phyloP scores from a whole-genome alignment of 352 stramenopile species.

The Globisporangium irregulare region DNA sequence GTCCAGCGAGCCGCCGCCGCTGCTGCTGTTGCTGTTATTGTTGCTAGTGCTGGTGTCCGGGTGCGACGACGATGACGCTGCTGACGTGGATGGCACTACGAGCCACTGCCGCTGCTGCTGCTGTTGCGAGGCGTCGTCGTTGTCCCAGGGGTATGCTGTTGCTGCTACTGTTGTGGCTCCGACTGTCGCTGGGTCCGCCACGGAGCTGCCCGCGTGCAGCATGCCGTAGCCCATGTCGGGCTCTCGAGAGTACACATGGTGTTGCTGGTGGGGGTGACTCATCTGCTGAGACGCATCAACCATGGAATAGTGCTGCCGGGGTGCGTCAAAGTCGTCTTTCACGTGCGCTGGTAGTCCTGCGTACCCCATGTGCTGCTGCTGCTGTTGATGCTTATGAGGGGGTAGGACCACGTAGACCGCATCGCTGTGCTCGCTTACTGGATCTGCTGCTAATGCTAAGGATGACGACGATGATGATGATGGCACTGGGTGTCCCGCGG shows the following conservation, averaged over 20 bases:
- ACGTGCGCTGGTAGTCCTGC: background rate
- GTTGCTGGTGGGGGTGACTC: constrained; percentile 4
- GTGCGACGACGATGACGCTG: background rate
- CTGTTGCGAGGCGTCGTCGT: constrained; percentile 4
- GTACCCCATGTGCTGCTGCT: constrained; percentile 10
- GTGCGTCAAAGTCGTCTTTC: constrained; percentile 9
- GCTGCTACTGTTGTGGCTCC: background rate
- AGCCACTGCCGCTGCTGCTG: constrained; percentile 16
- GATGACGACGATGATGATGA: background rate
- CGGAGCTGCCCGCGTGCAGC: background rate
- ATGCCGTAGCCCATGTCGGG: constrained; percentile 4
- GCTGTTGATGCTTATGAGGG: background rate
- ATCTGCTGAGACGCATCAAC: constrained; percentile 6
- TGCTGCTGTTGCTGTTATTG: background rate
- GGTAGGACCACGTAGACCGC: background rate
- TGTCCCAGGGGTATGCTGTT: constrained; percentile 8
- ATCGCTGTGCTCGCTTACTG: background rate
- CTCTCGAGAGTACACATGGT: background rate
- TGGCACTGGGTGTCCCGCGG: background rate
- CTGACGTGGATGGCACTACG: background rate
- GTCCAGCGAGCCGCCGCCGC: constrained; percentile 6
- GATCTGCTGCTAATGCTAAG: constrained; percentile 3
- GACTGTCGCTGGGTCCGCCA: background rate
- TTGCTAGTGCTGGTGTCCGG: background rate
- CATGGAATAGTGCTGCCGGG: background rate